phyloP scores from a whole-genome alignment of 169 alveolate species.

The Babesia sp. region DNA sequence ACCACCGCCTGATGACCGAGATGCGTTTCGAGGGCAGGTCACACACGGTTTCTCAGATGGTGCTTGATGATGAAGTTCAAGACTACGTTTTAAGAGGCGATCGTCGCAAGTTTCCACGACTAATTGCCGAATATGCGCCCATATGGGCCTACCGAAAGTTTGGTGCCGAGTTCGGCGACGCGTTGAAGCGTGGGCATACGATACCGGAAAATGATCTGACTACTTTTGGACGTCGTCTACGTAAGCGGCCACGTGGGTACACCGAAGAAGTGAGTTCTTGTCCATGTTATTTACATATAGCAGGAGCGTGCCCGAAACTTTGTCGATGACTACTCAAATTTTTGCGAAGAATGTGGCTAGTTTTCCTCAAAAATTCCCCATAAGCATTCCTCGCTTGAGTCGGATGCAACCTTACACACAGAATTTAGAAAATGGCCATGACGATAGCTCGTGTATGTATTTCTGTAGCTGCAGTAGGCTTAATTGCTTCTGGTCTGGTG shows the following conservation, averaged over 20 bases:
- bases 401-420: background rate
- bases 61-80: slow-evolving; percentile 51
- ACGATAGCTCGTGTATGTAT: background rate
- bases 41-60: slow-evolving; percentile 67
- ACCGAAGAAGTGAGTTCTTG: slow-evolving; percentile 20
- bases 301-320: slow-evolving; percentile 32
- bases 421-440: background rate
- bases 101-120: slow-evolving; percentile 69
- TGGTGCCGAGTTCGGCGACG: slow-evolving; percentile 82
- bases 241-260: slow-evolving; percentile 31
- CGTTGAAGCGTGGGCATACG: slow-evolving; percentile 52
- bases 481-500: background rate
- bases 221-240: slow-evolving; percentile 36
- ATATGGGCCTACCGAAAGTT: slow-evolving; percentile 76
- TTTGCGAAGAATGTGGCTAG: slow-evolving; percentile 40
- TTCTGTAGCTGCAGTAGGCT: background rate
- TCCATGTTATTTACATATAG: background rate
- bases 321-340: slow-evolving; percentile 54
- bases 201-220: slow-evolving; percentile 46
- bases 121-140: slow-evolving; percentile 72
- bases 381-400: background rate
- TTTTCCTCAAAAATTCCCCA: slow-evolving; percentile 2
- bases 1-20: slow-evolving; percentile 75
- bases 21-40: slow-evolving; percentile 73
- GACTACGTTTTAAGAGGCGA: slow-evolving; percentile 70